Percentiles rank a stretch among this genome's conserved stretches.
Evolutionary conservation across 1,284 basidiomycete genomes (phyloP).

Genomic region (Vanrija pseudolonga): DNA sequence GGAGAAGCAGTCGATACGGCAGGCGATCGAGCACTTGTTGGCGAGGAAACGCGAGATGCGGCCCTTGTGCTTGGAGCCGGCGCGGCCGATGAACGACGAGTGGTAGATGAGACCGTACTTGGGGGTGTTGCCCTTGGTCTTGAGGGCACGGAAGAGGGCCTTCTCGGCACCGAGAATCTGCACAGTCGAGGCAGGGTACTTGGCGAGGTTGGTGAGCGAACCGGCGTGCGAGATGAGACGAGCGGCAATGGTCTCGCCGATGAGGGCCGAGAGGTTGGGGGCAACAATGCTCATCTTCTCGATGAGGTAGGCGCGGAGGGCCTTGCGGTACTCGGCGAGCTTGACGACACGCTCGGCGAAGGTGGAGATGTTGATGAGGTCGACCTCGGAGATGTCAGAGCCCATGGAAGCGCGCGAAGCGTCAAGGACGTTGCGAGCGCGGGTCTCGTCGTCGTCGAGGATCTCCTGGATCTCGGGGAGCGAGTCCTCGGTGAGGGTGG

Average conservation of each 20-base stretch:
- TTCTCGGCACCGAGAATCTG: constrained; percentile 99
- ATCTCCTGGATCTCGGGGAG: constrained; percentile 77
- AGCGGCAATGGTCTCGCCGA: constrained; percentile 94
- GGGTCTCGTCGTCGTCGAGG: constrained; percentile 78
- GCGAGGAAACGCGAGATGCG: constrained; percentile 96
- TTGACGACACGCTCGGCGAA: constrained; percentile 90
- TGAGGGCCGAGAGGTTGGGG: constrained; percentile 87
- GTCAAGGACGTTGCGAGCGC: constrained; percentile 91
- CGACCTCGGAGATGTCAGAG: constrained; percentile 83
- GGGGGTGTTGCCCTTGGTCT: constrained; percentile 98
- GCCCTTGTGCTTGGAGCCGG: constrained; percentile 93
- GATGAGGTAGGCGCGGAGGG: constrained; percentile 79
- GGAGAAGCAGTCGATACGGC: constrained; percentile 94
- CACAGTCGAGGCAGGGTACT: constrained; percentile 97
- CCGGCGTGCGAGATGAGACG: constrained; percentile 97
- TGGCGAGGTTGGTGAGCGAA: constrained; percentile 91
- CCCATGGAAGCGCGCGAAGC: constrained; percentile 95
- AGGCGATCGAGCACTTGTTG: constrained; percentile 98
- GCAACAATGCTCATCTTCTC: constrained; percentile 99
- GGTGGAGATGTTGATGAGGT: constrained; percentile 92
- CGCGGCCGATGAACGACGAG: constrained; percentile 92
- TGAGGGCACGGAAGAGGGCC: constrained; percentile 93
- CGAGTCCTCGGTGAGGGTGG: constrained; percentile 57
- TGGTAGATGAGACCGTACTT: constrained; percentile 95
- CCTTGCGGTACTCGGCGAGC: constrained; percentile 90